Evolutionary conservation across 148 eudicot genomes (phyloP).

Genomic region (Rhododendron simsii): DNA sequence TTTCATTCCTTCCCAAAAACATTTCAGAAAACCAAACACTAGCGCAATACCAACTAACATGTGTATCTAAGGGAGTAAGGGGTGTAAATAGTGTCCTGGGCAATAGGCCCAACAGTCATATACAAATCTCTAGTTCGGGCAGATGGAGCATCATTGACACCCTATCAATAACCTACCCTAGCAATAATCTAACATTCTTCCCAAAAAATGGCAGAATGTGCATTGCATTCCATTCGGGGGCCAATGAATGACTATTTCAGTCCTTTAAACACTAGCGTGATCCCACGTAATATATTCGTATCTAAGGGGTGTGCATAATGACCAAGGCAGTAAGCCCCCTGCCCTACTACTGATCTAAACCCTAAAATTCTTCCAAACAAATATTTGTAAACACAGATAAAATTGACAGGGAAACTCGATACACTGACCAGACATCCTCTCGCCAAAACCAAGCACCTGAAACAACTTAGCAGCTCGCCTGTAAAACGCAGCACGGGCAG

Average conservation of each 20-base stretch:
- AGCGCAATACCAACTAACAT: not conserved
- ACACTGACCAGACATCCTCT: conserved; percentile 31
- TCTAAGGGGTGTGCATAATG: not conserved
- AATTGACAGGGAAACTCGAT: no score
- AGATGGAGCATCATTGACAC: no score
- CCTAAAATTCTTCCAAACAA: no score
- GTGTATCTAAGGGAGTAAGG: not conserved
- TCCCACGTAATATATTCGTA: not conserved
- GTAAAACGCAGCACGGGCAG: conserved; percentile 7
- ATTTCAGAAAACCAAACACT: not conserved
- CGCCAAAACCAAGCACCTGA: conserved; percentile 25
- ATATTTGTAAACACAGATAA: not conserved
- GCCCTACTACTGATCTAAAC: no score
- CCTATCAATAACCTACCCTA: no score
- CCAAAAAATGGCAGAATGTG: not conserved
- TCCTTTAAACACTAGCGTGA: no score
- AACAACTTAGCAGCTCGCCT: conserved; percentile 17
- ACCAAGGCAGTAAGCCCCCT: no score
- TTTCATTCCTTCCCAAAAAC: no score
- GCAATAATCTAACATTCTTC: no score
- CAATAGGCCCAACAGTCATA: not conserved
- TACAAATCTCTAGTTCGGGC: not conserved
- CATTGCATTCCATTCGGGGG: no score
- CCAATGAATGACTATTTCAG: no score
- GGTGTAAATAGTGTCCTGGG: not conserved